A percentile compares a stretch with the other conserved stretches of the same genome.
phyloP scores from a whole-genome alignment of 345 rosid species.

The Eutrema japonicum region DNA sequence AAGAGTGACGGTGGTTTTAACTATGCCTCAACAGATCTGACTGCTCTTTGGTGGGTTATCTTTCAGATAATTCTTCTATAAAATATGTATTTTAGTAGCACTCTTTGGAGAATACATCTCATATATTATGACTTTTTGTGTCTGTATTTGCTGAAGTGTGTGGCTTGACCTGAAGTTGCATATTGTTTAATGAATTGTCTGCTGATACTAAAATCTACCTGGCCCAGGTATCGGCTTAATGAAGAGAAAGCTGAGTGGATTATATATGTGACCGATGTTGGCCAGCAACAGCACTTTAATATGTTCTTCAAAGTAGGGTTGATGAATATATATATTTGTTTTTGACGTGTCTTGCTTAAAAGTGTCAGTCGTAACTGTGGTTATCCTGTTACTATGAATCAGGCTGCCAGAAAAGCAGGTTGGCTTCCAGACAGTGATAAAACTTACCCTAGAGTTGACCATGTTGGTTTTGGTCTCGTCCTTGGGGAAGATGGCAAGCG shows the following conservation, averaged over 20 bases:
- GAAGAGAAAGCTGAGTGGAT: slow-evolving; percentile 98
- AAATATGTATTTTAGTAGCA: neutral
- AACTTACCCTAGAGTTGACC: slow-evolving; percentile 68
- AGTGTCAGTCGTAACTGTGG: slow-evolving; percentile 25
- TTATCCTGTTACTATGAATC: slow-evolving; percentile 35
- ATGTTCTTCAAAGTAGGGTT: slow-evolving; percentile 85
- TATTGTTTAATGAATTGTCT: slow-evolving; percentile 22
- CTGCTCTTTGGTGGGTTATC: slow-evolving; percentile 85
- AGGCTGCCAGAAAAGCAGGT: slow-evolving; percentile 91
- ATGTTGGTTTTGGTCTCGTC: slow-evolving; percentile 97
- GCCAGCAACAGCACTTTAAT: slow-evolving; percentile 92
- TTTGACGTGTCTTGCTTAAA: slow-evolving; percentile 1
- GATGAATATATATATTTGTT: slow-evolving; percentile 8
- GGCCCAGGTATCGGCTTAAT: slow-evolving; percentile 82
- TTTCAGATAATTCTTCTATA: neutral
- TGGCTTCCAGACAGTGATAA: slow-evolving; percentile 75
- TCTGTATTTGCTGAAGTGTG: slow-evolving; percentile 23
- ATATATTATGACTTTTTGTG: neutral
- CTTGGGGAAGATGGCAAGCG: slow-evolving; percentile 94
- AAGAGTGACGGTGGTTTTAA: slow-evolving; percentile 98
- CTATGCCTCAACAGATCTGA: slow-evolving; percentile 91
- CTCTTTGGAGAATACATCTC: slow-evolving; percentile 5
- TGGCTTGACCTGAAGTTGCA: slow-evolving; percentile 17
- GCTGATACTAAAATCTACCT: slow-evolving; percentile 21
- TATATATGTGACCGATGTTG: slow-evolving; percentile 94